Evolutionary conservation across 805 yeast genomes (phyloP).

Genomic region (Ogataea angusta): DNA sequence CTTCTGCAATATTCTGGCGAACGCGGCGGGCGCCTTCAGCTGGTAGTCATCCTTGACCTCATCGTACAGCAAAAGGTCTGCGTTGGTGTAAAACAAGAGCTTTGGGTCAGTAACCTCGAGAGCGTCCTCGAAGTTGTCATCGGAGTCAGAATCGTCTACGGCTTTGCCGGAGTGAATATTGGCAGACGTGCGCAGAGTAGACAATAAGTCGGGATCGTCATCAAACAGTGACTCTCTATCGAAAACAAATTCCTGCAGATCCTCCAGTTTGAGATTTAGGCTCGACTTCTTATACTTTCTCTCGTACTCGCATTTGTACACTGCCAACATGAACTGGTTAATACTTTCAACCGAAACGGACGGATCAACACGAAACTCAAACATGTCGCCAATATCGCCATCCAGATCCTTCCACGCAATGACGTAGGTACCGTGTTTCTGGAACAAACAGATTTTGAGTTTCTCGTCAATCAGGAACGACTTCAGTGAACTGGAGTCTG

Average conservation of each 20-base stretch:
- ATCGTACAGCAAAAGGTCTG: constrained; percentile 56
- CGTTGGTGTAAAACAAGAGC: constrained; percentile 20
- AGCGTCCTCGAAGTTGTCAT: constrained; percentile 31
- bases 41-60: constrained; percentile 46
- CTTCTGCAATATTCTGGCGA: constrained; percentile 40
- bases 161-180: constrained; percentile 7
- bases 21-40: constrained; percentile 35
- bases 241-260: constrained; percentile 56
- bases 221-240: constrained; percentile 30
- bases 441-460: constrained; percentile 51
- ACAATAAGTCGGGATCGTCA: constrained; percentile 21
- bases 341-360: constrained; percentile 53
- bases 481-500: constrained; percentile 60
- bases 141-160: constrained; percentile 12
- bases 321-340: constrained; percentile 57
- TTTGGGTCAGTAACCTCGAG: constrained; percentile 26
- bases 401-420: constrained; percentile 78
- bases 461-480: constrained; percentile 62
- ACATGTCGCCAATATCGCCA: constrained; percentile 84
- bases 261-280: constrained; percentile 40
- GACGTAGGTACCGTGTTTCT: constrained; percentile 48
- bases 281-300: constrained; percentile 61
- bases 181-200: constrained; percentile 19
- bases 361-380: constrained; percentile 72
- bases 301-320: constrained; percentile 73